Evolutionary conservation across 148 eudicot species (phyloP), one percentile per base, ranked within the genome.

Genomic region (Cornus florida): DNA sequence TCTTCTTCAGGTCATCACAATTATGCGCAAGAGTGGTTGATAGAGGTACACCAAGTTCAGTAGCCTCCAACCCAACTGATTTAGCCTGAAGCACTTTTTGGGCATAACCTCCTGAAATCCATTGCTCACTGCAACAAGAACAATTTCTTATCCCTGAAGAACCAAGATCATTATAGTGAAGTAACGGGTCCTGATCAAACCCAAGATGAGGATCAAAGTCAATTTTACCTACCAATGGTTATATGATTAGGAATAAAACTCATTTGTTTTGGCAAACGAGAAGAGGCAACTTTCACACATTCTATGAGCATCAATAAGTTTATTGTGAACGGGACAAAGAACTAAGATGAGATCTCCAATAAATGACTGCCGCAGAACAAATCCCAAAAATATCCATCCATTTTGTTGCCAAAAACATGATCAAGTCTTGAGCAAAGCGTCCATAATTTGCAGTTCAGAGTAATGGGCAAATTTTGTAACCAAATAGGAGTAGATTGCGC

Each of bases 401-500:
- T 89, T 74, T 91, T 92, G 35, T 85, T 82, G 38, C 91, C 92
- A 35, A 91, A 69, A 71, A 90, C 80, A 70, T 88, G 94, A 86
- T 95, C 98, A 43, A 93, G 89, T 85, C 99, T 96, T 17, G 99
- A 96, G 73, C 97, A 96, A 35, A 96, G 80, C 85, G 93, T 81
- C 88, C 99, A 96, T 33, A 57, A 90, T 59, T 78, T 87, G 92
- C 84, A 95, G 78, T 35, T 84, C 84, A 82, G 84, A 90, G 77
- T 88, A 86, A 48, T 83, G 89, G 33, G 99, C 97, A 88, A 92
- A 95, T 81, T 81, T 90, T 14, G 94, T 90, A 71, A 95, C 80
- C 71, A 89, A 73, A 79, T 92, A 92, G 43, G 93, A 86, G 83
- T 88, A 93, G 65, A 90, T 72, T 65, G 89, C 99, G 79, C 92